phyloP scores from a whole-genome alignment of 164 flowering plant species.

The Tetrastigma voinierianum region DNA sequence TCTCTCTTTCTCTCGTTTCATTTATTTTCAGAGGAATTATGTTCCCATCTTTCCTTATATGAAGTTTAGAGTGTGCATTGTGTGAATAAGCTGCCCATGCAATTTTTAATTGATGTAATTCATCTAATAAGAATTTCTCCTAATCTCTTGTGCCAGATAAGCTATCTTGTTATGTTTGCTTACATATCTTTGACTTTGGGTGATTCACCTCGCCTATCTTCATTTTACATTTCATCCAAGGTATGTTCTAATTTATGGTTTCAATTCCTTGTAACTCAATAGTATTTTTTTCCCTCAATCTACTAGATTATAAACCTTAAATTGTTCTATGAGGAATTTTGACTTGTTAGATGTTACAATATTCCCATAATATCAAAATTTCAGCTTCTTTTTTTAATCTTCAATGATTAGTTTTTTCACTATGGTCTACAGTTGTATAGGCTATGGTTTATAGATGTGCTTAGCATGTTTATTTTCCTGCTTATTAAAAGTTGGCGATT shows the following conservation, averaged over 20 bases:
- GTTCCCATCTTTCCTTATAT: neutral
- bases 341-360: no score
- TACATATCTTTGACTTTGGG: constrained; percentile 94
- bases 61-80: no score
- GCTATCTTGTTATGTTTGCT: constrained; percentile 99
- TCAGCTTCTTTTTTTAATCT: no score
- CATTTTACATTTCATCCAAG: constrained; percentile 84
- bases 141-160: constrained; percentile 51
- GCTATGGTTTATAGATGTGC: no score
- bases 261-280: neutral
- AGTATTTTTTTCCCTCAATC: no score
- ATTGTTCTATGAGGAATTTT: no score
- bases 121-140: neutral
- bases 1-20: neutral
- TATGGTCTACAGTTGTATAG: no score
- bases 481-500: neutral
- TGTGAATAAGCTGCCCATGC: no score
- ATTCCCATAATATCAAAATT: no score
- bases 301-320: no score
- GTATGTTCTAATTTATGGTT: constrained; percentile 34
- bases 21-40: neutral
- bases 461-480: no score
- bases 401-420: no score
- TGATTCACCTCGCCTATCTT: constrained; percentile 63
- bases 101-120: neutral